phyloP scores from a whole-genome alignment of 768 basidiomycete species.

The Pulveroboletus sp. region DNA sequence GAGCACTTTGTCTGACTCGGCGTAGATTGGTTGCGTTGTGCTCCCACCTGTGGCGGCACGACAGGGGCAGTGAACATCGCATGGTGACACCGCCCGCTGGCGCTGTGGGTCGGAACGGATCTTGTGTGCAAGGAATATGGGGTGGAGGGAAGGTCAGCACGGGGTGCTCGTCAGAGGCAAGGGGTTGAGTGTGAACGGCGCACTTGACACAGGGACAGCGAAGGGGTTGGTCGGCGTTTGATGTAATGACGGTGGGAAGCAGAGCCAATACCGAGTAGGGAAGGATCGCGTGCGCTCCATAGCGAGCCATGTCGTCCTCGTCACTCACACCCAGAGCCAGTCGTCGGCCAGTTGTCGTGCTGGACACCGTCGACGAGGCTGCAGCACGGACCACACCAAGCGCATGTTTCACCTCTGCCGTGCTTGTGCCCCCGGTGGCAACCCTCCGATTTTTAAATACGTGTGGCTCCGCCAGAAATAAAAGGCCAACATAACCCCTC shows the following conservation, averaged over 20 bases:
- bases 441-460: constrained; percentile 12
- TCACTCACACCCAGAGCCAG: background rate
- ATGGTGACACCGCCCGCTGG: background rate
- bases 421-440: background rate
- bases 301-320: background rate
- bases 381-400: background rate
- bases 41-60: background rate
- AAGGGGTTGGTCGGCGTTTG: background rate
- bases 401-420: background rate
- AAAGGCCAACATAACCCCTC: constrained; percentile 16
- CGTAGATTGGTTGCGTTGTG: background rate
- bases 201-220: background rate
- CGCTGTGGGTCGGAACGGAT: constrained; percentile 8
- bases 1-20: background rate
- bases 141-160: too few relatives aligned
- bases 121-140: background rate
- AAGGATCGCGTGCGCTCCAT: background rate
- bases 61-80: background rate
- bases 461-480: constrained; percentile 11
- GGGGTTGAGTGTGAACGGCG: background rate
- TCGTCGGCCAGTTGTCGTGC: background rate
- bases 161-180: too few relatives aligned
- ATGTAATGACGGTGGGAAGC: background rate
- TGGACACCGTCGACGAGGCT: background rate
- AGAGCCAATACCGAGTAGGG: background rate